Evolutionary conservation across 331 rosid species (phyloP), one percentile per base, ranked within the genome.

Genomic region (Rhamnella rubrinervis): DNA sequence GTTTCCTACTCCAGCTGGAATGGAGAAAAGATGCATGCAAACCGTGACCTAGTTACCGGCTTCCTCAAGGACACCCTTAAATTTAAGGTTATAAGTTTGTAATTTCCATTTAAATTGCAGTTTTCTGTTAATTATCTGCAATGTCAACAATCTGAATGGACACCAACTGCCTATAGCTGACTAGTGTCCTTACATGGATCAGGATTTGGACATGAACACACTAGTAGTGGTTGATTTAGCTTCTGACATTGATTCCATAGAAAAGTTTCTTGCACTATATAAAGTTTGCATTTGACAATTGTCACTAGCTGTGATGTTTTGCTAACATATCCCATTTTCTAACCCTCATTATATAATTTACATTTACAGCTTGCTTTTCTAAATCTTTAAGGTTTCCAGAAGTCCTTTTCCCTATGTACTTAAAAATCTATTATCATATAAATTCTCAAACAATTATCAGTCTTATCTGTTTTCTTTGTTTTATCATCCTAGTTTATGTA

Each of bases 1-100:
- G 23, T 83, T 66, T 89, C 92, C 64, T 89, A 86, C 71, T 83
- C 90, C 41, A 89, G 96, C 72, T 89, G 83, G 92, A 85, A 89
- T 16, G 96, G 89, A 38, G 78, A 70, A 20, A 89, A 87, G 73
- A 89, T 89, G 96, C 96, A 89, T 35, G 83, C 89, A 19, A 83
- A 87, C 71, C 80, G 17, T 18, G 70, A 83, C 15, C 78, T 89
- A 28, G 11, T 87, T 56, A 83, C 87, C 6, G 78, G 78, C n/a
- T 79, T 83, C 66, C 91, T 89, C 46, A 85, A 89, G 77, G 72
- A 74, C 66, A 85, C 74, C 15, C 89, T 87, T n/a, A 73, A 61
- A 41, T 89, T 89, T 60, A 75, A 78, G 82, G 96, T 83, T 53
- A 19, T 55, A n/a, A 46, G 37, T 41, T 28, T 13, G 57, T 51